These are phyloP conservation scores for Mycena capillaripes DNA, from an alignment of 768 basidiomycete species.

Conservation along the genomic window DNA sequence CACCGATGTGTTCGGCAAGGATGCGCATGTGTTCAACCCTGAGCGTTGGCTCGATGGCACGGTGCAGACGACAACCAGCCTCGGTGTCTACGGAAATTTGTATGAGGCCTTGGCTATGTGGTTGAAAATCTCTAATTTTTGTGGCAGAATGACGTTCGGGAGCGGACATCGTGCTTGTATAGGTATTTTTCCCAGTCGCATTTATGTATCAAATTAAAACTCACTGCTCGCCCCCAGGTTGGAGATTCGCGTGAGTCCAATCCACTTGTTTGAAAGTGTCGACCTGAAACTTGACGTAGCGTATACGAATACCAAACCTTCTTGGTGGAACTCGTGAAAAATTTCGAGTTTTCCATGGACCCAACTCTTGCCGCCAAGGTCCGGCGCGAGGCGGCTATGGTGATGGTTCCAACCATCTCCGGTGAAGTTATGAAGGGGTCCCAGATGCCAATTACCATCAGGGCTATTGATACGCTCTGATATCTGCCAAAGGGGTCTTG, in stretches of 20 bases:
- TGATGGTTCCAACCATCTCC: slow-evolving; percentile 63
- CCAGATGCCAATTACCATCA: slow-evolving; percentile 17
- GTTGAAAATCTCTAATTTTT: background rate
- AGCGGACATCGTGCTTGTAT: slow-evolving; percentile 63
- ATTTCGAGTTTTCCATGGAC: slow-evolving; percentile 67
- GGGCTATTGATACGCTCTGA: background rate
- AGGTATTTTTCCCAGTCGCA: background rate
- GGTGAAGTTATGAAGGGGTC: slow-evolving; percentile 43
- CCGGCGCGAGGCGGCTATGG: slow-evolving; percentile 60
- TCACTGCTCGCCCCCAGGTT: slow-evolving; percentile 44
- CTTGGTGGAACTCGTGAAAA: slow-evolving; percentile 69
- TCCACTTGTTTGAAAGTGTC: too few relatives aligned
- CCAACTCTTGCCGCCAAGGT: slow-evolving; percentile 53
- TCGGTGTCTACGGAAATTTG: slow-evolving; percentile 65
- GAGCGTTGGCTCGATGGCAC: slow-evolving; percentile 65
- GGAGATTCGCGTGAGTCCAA: slow-evolving; percentile 56
- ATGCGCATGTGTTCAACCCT: slow-evolving; percentile 67
- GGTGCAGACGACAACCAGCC: slow-evolving; percentile 52
- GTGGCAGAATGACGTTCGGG: slow-evolving; percentile 58
- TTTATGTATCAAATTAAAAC: background rate
- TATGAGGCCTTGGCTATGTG: slow-evolving; percentile 41
- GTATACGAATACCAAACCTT: slow-evolving; percentile 70
- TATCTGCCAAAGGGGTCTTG: background rate
- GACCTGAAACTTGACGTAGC: background rate
- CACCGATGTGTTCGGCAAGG: slow-evolving; percentile 67